Percentiles rank a stretch among this genome's conserved stretches.
Conservation (phyloP, 371 early-diverging fungal genomes). For the Mucor plumbeus region DNA sequence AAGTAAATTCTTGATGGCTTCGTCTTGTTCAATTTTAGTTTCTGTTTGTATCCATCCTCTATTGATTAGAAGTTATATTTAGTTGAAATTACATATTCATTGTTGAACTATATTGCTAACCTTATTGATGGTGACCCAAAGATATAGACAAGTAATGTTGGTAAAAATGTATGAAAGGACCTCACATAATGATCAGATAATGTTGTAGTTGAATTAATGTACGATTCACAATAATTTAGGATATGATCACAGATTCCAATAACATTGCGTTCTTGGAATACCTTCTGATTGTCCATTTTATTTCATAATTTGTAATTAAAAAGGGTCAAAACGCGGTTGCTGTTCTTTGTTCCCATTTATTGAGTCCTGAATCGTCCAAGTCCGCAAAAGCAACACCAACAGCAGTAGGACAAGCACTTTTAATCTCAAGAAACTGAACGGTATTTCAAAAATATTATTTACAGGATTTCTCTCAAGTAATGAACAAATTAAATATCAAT, state of each 20-base stretch:
- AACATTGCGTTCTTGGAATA: constrained; percentile 19
- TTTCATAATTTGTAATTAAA: neutral
- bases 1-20: constrained; percentile 28
- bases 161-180: constrained; percentile 27
- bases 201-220: neutral
- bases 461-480: too few relatives aligned
- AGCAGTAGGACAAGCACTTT: too few relatives aligned
- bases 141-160: constrained; percentile 34
- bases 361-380: neutral
- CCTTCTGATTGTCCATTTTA: constrained; percentile 18
- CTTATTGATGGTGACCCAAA: constrained; percentile 46
- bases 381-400: neutral
- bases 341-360: neutral
- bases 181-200: neutral
- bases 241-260: constrained; percentile 20
- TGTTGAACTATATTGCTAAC: constrained; percentile 12
- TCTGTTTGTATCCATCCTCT: constrained; percentile 49
- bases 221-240: constrained; percentile 15
- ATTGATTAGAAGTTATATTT: neutral
- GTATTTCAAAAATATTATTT: too few relatives aligned
- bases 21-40: constrained; percentile 23
- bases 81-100: neutral
- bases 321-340: neutral
- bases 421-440: too few relatives aligned
- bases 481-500: too few relatives aligned